Evolutionary conservation across 2,329 filamentous ascomycete species (phyloP), one percentile per base, ranked within the genome.

Genomic region (Penicillium brevicompactum): DNA sequence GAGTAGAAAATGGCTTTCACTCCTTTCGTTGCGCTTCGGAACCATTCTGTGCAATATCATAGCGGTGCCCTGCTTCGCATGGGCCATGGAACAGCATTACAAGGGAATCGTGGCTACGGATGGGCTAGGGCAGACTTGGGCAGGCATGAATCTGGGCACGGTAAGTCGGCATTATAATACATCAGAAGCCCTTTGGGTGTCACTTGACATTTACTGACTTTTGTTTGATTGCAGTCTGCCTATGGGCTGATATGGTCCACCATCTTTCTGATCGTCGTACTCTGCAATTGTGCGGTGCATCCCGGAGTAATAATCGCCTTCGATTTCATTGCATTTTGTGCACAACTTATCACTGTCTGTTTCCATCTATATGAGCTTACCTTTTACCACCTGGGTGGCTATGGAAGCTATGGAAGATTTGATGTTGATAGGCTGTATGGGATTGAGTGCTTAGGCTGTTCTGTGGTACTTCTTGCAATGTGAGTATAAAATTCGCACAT

Each of bases 231-330:
- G 21, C 41, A 61, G 59, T 32, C 53, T 8, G 22, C 57, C 1
- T 60, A 56, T 31, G 58, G 48, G 27, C 55, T 60, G n/a, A 13
- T 55, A 18, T 62, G 59, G 59, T 62, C 59, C 44, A 46, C 58
- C 42, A 8, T 56, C 42, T 45, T 61, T 48, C 14, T 64, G 27
- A 37, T 66, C 51, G 45, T 62, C 53, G 13, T 63, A 34, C 16
- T 62, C 46, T 61, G 59, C 56, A 51, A 58, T 41, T 53, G 55
- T 37, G 24, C 58, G 46, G 32, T 62, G 1, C 59, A 51, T n/a
- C 59, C 59, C 2, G 58, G 55, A 4, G 40, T 53, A 6, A 51
- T 37, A 32, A 49, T 60, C 11, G 46, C 55, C 9, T 60, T 60
- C 10, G 59, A 62, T 38, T 53, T 50, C 34, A 22, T 60, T 18